phyloP scores from a whole-genome alignment of 495 filamentous ascomycete species.

The Penicillium paradoxum region DNA sequence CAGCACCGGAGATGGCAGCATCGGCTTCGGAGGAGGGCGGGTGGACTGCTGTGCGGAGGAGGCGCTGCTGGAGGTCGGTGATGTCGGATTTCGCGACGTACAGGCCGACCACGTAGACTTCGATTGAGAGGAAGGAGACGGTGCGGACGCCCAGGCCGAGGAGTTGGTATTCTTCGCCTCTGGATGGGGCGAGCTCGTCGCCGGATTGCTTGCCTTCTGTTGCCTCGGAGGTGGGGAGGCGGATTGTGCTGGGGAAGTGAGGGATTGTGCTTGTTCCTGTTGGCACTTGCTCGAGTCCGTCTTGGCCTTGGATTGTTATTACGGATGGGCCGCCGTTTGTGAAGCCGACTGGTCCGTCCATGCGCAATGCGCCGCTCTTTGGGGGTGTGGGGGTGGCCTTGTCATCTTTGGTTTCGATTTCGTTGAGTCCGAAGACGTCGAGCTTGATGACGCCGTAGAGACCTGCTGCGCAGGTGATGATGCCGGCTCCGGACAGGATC shows the following conservation, averaged over 20 bases:
- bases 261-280: constrained; percentile 84
- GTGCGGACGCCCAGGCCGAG: constrained; percentile 83
- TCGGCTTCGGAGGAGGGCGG: constrained; percentile 42
- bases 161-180: constrained; percentile 71
- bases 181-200: constrained; percentile 26
- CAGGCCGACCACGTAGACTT: constrained; percentile 91
- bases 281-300: constrained; percentile 58
- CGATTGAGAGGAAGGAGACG: constrained; percentile 82
- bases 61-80: constrained; percentile 47
- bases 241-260: constrained; percentile 69
- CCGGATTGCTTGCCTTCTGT: constrained; percentile 35
- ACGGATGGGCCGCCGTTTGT: constrained; percentile 32
- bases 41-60: constrained; percentile 44
- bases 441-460: constrained; percentile 40
- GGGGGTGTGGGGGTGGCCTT: neutral
- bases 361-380: constrained; percentile 22
- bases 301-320: constrained; percentile 47
- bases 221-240: constrained; percentile 46
- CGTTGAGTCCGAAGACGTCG: constrained; percentile 36
- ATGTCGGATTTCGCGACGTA: constrained; percentile 83
- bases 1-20: constrained; percentile 42
- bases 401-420: constrained; percentile 9
- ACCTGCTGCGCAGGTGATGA: constrained; percentile 29
- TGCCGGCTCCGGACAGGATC: constrained; percentile 32
- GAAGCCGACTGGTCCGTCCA: constrained; percentile 41